These are phyloP conservation scores for Carex littledalei DNA, from an alignment of 176 grass and related monocot genomes.

Conservation along the genomic window DNA sequence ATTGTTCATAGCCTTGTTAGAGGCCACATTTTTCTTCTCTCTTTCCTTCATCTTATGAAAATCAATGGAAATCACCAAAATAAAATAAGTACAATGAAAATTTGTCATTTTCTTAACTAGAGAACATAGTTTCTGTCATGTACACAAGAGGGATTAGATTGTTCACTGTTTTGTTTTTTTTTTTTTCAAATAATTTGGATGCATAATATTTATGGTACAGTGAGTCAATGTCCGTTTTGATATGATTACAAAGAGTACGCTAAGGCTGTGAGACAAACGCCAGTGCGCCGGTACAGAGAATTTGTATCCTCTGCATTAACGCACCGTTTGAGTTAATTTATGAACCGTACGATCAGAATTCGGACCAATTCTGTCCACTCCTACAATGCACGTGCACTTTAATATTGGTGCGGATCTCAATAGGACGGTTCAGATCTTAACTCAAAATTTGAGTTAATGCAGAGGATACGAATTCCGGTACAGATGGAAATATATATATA, in stretches of 20 bases:
- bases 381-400: no score
- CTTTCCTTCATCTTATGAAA: not conserved
- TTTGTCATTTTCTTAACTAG: not conserved
- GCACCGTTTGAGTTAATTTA: no score
- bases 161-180: no score
- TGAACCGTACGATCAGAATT: no score
- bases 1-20: not conserved
- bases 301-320: no score
- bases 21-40: not conserved
- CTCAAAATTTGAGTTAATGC: no score
- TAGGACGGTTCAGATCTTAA: no score
- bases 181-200: no score
- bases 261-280: not conserved
- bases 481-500: not conserved
- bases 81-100: not conserved
- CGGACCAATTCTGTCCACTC: no score
- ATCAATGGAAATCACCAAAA: not conserved
- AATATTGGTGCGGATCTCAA: no score
- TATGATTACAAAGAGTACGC: not conserved
- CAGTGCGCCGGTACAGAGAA: not conserved
- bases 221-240: not conserved
- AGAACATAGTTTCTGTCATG: not conserved
- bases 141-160: no score
- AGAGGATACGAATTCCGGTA: not conserved
- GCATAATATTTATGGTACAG: no score